Base-by-base conservation (phyloP, 148 eudicot genomes). In the Silene latifolia region DNA sequence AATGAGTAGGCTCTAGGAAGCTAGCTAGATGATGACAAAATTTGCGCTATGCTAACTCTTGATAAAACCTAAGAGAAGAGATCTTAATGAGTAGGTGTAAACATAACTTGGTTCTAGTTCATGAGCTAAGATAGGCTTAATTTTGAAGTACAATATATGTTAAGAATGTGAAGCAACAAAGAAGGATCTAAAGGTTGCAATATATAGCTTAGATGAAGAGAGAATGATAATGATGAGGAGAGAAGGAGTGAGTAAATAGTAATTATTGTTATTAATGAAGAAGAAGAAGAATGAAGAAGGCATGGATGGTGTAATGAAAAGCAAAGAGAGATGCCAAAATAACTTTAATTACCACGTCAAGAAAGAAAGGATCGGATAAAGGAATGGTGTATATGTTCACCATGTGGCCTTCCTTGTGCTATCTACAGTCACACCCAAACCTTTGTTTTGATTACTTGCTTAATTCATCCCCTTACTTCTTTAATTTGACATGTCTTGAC, bases 361-460 rank as follows among this genome's bases (percentile, higher is more conserved):
- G 72, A 82, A 75, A 76, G 80, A 32, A 32, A 32, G 35, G 35
- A 27, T 27, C n/a, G 2, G 78, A 21, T 75, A 67, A 81, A 73
- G 80, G 73, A 83, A 80, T 75, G 72, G 78, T 73, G 24, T 69
- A 74, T 76, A 64, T 79, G 68, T 74, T 79, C 14, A 79, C 64
- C 82, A 82, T 76, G 82, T 82, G 82, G 69, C 78, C n/a, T n/a
- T n/a, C n/a, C n/a, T 56, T 74, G 79, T 80, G 82, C 79, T 71
- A 61, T 80, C 71, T 71, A 64, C 79, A 13, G 11, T 63, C 60
- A 75, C 82, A 80, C 82, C 79, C 67, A 59, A 39, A 71, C 21
- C 72, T 71, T 32, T 27, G n/a, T n/a, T n/a, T n/a, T n/a, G n/a
- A n/a, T n/a, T n/a, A n/a, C n/a, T n/a, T n/a, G n/a, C 14, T 61